Conservation (phyloP, 2,329 filamentous ascomycete species). For the Sclerotinia borealis region DNA sequence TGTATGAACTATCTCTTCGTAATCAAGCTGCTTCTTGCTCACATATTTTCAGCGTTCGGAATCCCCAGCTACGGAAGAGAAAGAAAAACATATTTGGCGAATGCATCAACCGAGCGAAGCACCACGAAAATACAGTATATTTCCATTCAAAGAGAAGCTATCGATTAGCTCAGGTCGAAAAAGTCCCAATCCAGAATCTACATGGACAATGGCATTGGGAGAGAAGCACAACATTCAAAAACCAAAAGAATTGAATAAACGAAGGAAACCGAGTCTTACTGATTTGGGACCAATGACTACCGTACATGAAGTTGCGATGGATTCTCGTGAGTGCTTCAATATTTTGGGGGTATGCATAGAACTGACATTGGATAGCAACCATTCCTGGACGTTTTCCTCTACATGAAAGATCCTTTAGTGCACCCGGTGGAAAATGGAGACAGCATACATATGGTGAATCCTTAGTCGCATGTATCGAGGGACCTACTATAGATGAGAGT, state of each 20-base stretch:
- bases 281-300: conserved; percentile 64
- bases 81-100: conserved; percentile 51
- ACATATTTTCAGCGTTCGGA: conserved; percentile 22
- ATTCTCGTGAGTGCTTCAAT: conserved; percentile 54
- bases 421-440: conserved; percentile 46
- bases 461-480: conserved; percentile 32
- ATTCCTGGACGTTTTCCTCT: conserved; percentile 60
- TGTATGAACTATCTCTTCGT: conserved; percentile 22
- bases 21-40: conserved; percentile 11
- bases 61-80: conserved; percentile 20
- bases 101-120: conserved; percentile 48
- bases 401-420: conserved; percentile 59
- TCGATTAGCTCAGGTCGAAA: conserved; percentile 38
- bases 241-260: conserved; percentile 51
- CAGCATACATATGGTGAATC: conserved; percentile 37
- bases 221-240: conserved; percentile 38
- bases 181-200: conserved; percentile 40
- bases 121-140: conserved; percentile 53
- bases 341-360: conserved; percentile 5
- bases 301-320: conserved; percentile 61
- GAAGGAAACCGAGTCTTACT: conserved; percentile 58
- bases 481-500: conserved; percentile 33
- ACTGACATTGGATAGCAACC: conserved; percentile 44
- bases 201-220: conserved; percentile 35
- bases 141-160: conserved; percentile 44